These are phyloP conservation scores for Medicago lupulina DNA, from an alignment of 306 rosid genomes.

Conservation along the genomic window DNA sequence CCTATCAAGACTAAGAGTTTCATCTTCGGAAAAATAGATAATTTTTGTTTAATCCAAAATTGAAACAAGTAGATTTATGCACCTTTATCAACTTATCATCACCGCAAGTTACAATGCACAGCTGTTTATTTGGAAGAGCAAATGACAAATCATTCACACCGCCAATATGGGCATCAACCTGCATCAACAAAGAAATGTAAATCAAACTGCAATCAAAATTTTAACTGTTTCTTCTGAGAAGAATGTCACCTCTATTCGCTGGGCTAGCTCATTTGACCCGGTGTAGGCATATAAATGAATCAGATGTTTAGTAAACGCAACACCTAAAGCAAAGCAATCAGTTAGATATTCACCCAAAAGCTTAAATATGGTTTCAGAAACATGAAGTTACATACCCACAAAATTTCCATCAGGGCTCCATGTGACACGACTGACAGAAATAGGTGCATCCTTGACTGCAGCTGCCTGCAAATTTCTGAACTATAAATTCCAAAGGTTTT, in stretches of 20 bases:
- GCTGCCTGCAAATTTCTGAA: constrained; percentile 60
- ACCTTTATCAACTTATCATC: constrained; percentile 91
- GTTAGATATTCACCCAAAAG: constrained; percentile 38
- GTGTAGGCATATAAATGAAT: constrained; percentile 71
- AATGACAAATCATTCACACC: constrained; percentile 91
- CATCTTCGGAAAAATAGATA: constrained; percentile 41
- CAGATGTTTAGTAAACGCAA: constrained; percentile 85
- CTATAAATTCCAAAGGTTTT: constrained; percentile 41
- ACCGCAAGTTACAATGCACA: constrained; percentile 84
- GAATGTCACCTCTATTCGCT: constrained; percentile 67
- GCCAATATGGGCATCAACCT: constrained; percentile 87
- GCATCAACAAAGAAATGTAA: constrained; percentile 38
- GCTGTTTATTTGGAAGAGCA: constrained; percentile 78
- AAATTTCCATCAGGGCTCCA: constrained; percentile 91
- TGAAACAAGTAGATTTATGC: constrained; percentile 25
- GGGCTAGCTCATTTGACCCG: constrained; percentile 72
- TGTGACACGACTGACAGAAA: constrained; percentile 80
- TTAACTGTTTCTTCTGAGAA: constrained; percentile 29
- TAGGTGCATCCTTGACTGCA: constrained; percentile 53
- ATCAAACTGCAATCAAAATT: constrained; percentile 39
- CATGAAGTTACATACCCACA: constrained; percentile 65
- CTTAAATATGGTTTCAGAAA: constrained; percentile 36
- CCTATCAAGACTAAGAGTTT: constrained; percentile 56
- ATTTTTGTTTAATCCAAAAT: constrained; percentile 29
- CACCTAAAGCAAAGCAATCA: constrained; percentile 62